A percentile compares a stretch with the other conserved stretches of the same genome.
Evolutionary conservation across 1,139 yeast species (phyloP).

Genomic region (Yamadazyma oceani): DNA sequence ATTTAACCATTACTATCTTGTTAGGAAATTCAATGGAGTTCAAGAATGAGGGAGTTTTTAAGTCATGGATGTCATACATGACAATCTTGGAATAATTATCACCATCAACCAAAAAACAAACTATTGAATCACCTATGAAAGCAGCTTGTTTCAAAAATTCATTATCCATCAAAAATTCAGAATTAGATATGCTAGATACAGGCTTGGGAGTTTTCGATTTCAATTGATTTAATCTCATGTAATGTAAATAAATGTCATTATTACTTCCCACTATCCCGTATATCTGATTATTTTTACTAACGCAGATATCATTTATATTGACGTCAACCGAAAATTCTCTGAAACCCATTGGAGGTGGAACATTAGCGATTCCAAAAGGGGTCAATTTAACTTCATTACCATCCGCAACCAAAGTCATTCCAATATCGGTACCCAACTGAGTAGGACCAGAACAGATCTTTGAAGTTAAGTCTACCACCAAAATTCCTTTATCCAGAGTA

Average conservation of each 20-base stretch:
- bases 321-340: constrained; percentile 56
- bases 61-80: constrained; percentile 45
- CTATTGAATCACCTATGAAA: constrained; percentile 48
- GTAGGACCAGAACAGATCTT: constrained; percentile 70
- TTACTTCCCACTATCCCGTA: constrained; percentile 58
- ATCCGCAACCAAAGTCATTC: constrained; percentile 80
- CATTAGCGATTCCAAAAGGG: constrained; percentile 81
- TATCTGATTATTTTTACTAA: constrained; percentile 56
- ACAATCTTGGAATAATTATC: constrained; percentile 48
- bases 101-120: constrained; percentile 61
- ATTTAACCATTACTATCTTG: constrained; percentile 56
- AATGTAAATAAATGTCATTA: constrained; percentile 27
- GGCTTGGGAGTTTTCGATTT: constrained; percentile 50
- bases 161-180: constrained; percentile 31
- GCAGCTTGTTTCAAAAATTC: constrained; percentile 66
- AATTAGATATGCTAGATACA: constrained; percentile 32
- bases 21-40: constrained; percentile 44
- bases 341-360: constrained; percentile 91
- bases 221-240: constrained; percentile 22
- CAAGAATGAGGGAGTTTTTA: constrained; percentile 38
- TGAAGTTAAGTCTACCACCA: constrained; percentile 69
- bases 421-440: constrained; percentile 65
- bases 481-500: constrained; percentile 44
- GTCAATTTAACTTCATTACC: constrained; percentile 74
- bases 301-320: constrained; percentile 64